Base-by-base conservation (phyloP, 140 eudicot genomes). In the Ambrosia hybrid region DNA sequence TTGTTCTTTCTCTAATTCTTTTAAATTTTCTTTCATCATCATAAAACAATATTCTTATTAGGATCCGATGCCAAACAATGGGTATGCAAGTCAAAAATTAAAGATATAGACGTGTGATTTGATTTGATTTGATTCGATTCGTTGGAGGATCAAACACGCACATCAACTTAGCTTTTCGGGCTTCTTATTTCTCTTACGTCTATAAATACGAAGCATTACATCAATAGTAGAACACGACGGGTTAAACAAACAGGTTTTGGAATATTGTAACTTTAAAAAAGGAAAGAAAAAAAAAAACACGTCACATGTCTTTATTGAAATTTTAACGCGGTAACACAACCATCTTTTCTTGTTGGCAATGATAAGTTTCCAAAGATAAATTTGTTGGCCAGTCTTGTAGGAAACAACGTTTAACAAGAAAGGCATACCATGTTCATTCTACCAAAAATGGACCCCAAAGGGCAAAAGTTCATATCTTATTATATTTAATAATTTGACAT, bases 381-480 rank as follows among this genome's bases (percentile, higher is more conserved):
- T 77, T 70, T 52, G 77, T 71, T 71, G 73, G 43, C 67, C 0
- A 7, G 73, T 63, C 77, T 59, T 76, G 65, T 70, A 60, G 55
- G 55, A 11, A 70, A 57, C 71, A 51, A 49, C 30, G 4, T 70
- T 63, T 65, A 30, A 59, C 43, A 58, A 58, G 69, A 58, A 69
- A 60, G 51, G 66, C 49, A 70, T 62, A 60, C 11, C 81, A 72
- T 71, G 73, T 55, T 55, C 51, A 38, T 36, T 45, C 62, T 15
- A 78, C 70, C 64, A 45, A 56, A 64, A 53, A 17, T 65, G 82
- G 82, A 58, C 64, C 78, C 82, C 52, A 56, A 43, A 43, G 62
- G 43, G 56, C 51, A 52, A 70, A 58, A 43, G 45, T 48, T 39
- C 48, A 13, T 8, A 59, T 37, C 37, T 48, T 37, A 14, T 62